phyloP scores from a whole-genome alignment of 768 basidiomycete species.

The Inosperma sp. region DNA sequence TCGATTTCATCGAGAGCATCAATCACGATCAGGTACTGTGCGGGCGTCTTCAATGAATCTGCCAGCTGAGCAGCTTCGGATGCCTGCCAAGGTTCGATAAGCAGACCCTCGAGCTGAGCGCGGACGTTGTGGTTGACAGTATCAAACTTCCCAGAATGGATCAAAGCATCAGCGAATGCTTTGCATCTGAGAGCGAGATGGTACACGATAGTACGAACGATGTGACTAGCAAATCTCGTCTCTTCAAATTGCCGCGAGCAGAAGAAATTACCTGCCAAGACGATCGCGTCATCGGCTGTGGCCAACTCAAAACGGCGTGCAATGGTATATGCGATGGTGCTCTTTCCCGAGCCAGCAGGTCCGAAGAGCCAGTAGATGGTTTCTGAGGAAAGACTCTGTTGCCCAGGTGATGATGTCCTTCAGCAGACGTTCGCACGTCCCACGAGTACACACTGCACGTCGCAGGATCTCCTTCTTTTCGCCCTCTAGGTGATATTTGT shows the following conservation, averaged over 20 bases:
- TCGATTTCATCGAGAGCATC: too few relatives aligned
- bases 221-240: neutral
- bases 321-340: too few relatives aligned
- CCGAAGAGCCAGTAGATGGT: slow-evolving; percentile 3
- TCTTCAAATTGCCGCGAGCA: slow-evolving; percentile 26
- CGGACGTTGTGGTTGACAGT: too few relatives aligned
- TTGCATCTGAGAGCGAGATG: too few relatives aligned
- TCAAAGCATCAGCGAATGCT: slow-evolving; percentile 12
- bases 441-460: slow-evolving; percentile 14
- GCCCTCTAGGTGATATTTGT: too few relatives aligned
- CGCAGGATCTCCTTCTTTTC: neutral
- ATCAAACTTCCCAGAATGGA: slow-evolving; percentile 1
- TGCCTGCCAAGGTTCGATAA: slow-evolving; percentile 5
- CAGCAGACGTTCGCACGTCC: slow-evolving; percentile 18
- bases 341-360: too few relatives aligned
- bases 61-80: neutral
- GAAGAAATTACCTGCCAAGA: slow-evolving; percentile 21
- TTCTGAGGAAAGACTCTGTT: slow-evolving; percentile 5
- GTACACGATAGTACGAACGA: slow-evolving; percentile 18
- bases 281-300: neutral
- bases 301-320: too few relatives aligned
- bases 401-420: slow-evolving; percentile 17
- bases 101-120: too few relatives aligned
- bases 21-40: slow-evolving; percentile 16
- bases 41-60: neutral